Evolutionary conservation across 768 basidiomycete genomes (phyloP), one percentile per base, ranked within the genome.

Genomic region (Calocera cornea): DNA sequence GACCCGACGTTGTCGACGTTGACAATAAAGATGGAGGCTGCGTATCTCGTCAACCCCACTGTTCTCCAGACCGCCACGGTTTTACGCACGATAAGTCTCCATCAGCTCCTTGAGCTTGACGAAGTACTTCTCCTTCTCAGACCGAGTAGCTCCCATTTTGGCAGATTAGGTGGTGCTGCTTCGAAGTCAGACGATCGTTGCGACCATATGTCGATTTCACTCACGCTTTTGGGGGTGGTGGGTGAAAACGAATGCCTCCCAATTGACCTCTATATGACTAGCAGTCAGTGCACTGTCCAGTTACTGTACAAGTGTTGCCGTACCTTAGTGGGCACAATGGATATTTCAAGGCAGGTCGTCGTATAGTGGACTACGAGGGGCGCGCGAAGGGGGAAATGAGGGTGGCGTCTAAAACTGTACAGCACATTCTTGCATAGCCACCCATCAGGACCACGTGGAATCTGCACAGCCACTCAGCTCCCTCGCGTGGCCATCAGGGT

Each of bases 1-100:
- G 95, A 97, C 68, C 94, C 92, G 77, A 99, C 97, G 81, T 98
- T 99, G 87, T 98, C 97, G 78, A 99, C 94, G 79, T 97, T 97
- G 82, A 97, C 95, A 72, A 98, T 75, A 84, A 99, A 97, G 81
- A 99, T 92, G 68, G 95, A 95, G 75, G 92, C 95, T 97, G 72
- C n/a, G 64, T 22, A 64, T 38, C 40, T 54, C 49, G 34, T 40
- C 72, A 41, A 68, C 29, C 41, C 44, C 12, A 64, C 27, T 27
- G 17, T 2, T 8, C 8, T 7, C 27, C 22, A 16, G 22, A 36
- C 2, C 31, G 16, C 19, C 34, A 60, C 5, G n/a, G n/a, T n/a
- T 1, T 27, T 36, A 84, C 91, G 75, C 71, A 97, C 94, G 84
- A 78, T 89, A 95, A 79, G 90, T 87, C 79, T 84, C 80, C 73